Conservation (phyloP, 306 rosid species). For the Vigna mungo region DNA sequence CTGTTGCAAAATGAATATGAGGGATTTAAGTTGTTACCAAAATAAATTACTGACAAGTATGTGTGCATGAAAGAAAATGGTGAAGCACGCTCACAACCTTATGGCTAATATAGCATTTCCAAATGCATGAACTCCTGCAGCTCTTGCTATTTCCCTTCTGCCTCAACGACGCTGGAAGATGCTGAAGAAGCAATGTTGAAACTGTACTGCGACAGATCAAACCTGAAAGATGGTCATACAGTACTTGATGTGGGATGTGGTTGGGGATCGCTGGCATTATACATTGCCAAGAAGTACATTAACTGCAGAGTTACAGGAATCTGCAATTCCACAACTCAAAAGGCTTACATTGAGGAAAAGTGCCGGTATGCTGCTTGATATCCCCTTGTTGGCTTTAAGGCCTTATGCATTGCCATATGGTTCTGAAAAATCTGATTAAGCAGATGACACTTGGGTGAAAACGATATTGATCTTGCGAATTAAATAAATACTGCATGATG, state of each 20-base stretch:
- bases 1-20: slow-evolving; percentile 4
- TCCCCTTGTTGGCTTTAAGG: slow-evolving; percentile 16
- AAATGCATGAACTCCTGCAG: slow-evolving; percentile 54
- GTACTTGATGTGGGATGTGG: slow-evolving; percentile 94
- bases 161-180: slow-evolving; percentile 69
- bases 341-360: slow-evolving; percentile 69
- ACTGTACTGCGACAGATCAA: slow-evolving; percentile 73
- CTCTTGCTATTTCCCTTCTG: slow-evolving; percentile 76
- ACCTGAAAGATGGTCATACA: slow-evolving; percentile 72
- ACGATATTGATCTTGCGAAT: slow-evolving; percentile 21
- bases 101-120: slow-evolving; percentile 15
- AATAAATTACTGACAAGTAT: background rate
- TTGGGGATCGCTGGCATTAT: slow-evolving; percentile 86
- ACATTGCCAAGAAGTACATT: slow-evolving; percentile 74
- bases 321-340: slow-evolving; percentile 87
- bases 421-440: slow-evolving; percentile 12
- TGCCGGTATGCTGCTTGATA: slow-evolving; percentile 55
- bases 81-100: background rate
- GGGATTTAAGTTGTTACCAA: background rate
- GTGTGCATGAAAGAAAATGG: background rate
- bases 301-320: slow-evolving; percentile 84
- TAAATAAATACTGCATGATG: slow-evolving; percentile 28
- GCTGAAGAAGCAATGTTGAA: slow-evolving; percentile 90
- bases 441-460: background rate
- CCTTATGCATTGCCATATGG: slow-evolving; percentile 8